These are phyloP conservation scores for Plectosphaerella cucumerina DNA, from an alignment of 2,329 filamentous ascomycete species.

Conservation along the genomic window DNA sequence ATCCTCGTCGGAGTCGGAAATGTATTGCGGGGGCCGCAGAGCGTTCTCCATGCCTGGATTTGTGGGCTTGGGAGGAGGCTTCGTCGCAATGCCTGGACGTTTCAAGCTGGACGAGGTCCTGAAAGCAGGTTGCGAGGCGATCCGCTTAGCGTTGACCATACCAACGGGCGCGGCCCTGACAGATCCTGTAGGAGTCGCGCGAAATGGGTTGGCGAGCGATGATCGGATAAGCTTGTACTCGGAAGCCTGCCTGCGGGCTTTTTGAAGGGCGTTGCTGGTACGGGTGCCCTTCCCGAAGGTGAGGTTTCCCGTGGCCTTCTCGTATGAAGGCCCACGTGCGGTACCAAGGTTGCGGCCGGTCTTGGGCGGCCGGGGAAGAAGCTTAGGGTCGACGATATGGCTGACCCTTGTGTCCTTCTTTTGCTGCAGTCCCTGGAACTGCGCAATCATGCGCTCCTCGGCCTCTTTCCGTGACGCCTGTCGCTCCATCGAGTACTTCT, in stretches of 20 bases:
- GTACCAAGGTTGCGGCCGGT: constrained; percentile 20
- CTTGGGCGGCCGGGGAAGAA: constrained; percentile 37
- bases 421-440: constrained; percentile 53
- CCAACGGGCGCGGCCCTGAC: constrained; percentile 45
- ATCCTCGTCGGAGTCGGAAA: constrained; percentile 29
- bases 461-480: constrained; percentile 55
- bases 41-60: not conserved
- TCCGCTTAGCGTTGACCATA: constrained; percentile 50
- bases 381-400: constrained; percentile 48
- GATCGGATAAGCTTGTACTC: constrained; percentile 28
- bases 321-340: not conserved
- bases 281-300: constrained; percentile 42
- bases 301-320: constrained; percentile 16
- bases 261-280: constrained; percentile 16
- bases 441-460: constrained; percentile 51
- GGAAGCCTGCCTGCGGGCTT: constrained; percentile 51
- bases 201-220: not conserved
- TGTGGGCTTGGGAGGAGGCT: not conserved
- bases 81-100: not conserved
- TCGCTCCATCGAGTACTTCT: constrained; percentile 59
- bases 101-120: constrained; percentile 13
- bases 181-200: constrained; percentile 16
- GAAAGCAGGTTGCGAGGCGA: constrained; percentile 33
- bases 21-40: constrained; percentile 13
- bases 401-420: constrained; percentile 54